Evolutionary conservation across 306 rosid species (phyloP), one percentile per base, ranked within the genome.

Genomic region (Chamaecrista fasciculata): DNA sequence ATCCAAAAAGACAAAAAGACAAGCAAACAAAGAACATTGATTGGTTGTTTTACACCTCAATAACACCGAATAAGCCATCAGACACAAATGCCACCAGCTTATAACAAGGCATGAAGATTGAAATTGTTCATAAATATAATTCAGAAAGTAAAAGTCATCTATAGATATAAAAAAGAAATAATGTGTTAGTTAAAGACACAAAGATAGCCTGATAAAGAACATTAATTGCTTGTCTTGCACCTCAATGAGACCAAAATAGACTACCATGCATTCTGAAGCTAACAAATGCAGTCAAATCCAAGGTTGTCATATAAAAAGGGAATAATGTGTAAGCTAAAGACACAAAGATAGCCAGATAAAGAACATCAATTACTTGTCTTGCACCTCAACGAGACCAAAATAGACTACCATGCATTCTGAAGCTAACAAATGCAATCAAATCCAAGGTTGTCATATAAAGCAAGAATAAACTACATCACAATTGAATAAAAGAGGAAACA

Each of bases 11-110:
- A 49, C 11, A n/a, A 15, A 43, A 23, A 62, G 21, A 46, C 43
- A 49, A 46, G 21, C 19, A 46, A 15, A 29, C 28, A 66, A 21
- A 47, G 39, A 44, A 28, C 42, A 64, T 25, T 44, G 26, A 40
- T 18, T 4, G 26, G 24, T n/a, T 19, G 3, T 28, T n/a, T 46
- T 46, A 11, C 18, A 46, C 12, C 42, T 65, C 26, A 65, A 5
- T 46, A 14, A 21, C 43, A 28, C 43, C 57, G 19, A 64, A 46
- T 65, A n/a, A 19, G 16, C 26, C 48, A 63, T 68, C 73, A 71
- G 56, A 82, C 43, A 46, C 24, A 15, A 76, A 36, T 72, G 51
- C 46, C 71, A 8, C 23, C 29, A 70, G 48, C 42, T 39, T 19
- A 19, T 71, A 40, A 49, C 56, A 39, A 42, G 64, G 43, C 28